phyloP scores from a whole-genome alignment of 768 basidiomycete species.

The Dacryopinax primogenitus region DNA sequence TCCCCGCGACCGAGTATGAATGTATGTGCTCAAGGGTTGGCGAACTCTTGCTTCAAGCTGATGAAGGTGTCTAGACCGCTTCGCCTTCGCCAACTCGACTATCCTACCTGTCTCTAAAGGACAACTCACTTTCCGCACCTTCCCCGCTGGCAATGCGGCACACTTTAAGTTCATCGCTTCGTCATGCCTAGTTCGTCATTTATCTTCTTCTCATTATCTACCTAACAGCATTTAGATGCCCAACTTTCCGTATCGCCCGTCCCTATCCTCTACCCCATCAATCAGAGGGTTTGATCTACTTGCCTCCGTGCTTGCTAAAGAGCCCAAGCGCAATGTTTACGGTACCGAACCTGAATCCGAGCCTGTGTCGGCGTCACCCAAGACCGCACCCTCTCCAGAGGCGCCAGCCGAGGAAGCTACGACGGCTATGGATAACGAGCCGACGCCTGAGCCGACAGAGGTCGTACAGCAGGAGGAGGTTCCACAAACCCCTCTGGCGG shows the following conservation, averaged over 20 bases:
- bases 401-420: neutral
- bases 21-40: conserved; percentile 33
- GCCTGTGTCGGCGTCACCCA: no score
- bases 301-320: conserved; percentile 23
- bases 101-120: conserved; percentile 38
- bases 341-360: conserved; percentile 27
- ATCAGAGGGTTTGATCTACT: conserved; percentile 57
- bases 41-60: conserved; percentile 13
- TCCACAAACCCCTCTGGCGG: neutral
- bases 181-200: conserved; percentile 37
- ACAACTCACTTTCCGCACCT: conserved; percentile 55
- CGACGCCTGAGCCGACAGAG: neutral
- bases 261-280: conserved; percentile 30
- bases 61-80: conserved; percentile 29
- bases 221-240: conserved; percentile 29
- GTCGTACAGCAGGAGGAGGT: neutral
- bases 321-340: neutral
- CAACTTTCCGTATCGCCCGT: conserved; percentile 60
- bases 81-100: conserved; percentile 33
- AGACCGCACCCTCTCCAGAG: conserved; percentile 23
- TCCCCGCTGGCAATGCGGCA: conserved; percentile 39
- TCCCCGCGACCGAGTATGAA: conserved; percentile 58
- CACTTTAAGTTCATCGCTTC: conserved; percentile 59
- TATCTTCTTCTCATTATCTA: neutral
- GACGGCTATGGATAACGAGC: neutral